phyloP scores from a whole-genome alignment of 176 grass and related monocot genomes.

The Juncus effusus region DNA sequence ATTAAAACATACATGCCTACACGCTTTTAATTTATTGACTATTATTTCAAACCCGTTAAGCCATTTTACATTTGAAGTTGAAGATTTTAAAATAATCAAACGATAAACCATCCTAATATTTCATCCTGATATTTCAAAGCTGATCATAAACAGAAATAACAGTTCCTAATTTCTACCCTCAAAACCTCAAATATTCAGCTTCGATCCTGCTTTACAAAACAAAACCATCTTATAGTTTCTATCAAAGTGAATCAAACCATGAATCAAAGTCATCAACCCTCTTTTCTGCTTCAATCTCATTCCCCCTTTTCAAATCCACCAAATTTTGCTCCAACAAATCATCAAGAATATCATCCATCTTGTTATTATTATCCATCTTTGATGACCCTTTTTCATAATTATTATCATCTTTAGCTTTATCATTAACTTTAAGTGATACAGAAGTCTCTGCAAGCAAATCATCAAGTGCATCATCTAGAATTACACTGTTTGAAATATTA shows the following conservation, averaged over 20 bases:
- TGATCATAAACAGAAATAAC: too few relatives aligned
- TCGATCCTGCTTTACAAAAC: background rate
- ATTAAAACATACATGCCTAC: too few relatives aligned
- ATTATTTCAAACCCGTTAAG: too few relatives aligned
- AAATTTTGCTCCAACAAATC: constrained; percentile 38
- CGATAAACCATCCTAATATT: too few relatives aligned
- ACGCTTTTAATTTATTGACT: too few relatives aligned
- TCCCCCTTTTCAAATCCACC: constrained; percentile 33
- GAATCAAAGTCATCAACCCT: constrained; percentile 63
- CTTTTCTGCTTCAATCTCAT: constrained; percentile 25
- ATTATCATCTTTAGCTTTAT: background rate
- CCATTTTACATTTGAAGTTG: too few relatives aligned
- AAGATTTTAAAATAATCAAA: too few relatives aligned
- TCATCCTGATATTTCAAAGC: too few relatives aligned
- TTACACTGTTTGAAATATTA: constrained; percentile 36
- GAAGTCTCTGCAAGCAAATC: constrained; percentile 56
- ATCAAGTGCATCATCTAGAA: constrained; percentile 50
- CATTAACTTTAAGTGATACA: constrained; percentile 6
- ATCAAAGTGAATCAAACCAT: constrained; percentile 71
- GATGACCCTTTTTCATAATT: background rate
- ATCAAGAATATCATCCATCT: constrained; percentile 37
- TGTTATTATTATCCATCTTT: constrained; percentile 22
- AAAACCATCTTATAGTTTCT: background rate
- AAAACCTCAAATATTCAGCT: too few relatives aligned
- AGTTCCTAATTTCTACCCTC: too few relatives aligned